These are phyloP conservation scores for Paxillus rubicundulus DNA, from an alignment of 768 basidiomycete genomes.

Conservation along the genomic window DNA sequence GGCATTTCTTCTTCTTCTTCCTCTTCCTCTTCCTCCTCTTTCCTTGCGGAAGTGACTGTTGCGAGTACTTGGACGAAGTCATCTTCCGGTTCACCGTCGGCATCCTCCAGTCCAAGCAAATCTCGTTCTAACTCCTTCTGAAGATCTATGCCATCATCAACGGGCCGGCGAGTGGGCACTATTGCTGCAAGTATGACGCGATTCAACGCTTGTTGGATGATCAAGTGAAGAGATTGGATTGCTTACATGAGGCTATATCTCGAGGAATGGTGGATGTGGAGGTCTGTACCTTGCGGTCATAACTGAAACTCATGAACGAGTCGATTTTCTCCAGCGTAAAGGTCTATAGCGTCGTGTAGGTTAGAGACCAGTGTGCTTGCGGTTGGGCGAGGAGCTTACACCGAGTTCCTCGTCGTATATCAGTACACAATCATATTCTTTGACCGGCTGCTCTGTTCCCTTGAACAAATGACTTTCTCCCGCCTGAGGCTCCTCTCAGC, in stretches of 20 bases:
- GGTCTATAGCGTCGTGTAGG: constrained; percentile 40
- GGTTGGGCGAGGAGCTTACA: constrained; percentile 39
- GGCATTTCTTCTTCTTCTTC: constrained; percentile 35
- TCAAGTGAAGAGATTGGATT: background rate
- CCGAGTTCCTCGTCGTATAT: constrained; percentile 76
- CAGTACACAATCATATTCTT: constrained; percentile 73
- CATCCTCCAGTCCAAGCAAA: constrained; percentile 32
- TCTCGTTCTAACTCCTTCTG: constrained; percentile 29
- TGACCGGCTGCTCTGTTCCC: constrained; percentile 57
- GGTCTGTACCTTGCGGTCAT: constrained; percentile 44
- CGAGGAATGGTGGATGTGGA: constrained; percentile 16
- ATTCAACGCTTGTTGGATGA: background rate
- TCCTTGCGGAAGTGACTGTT: constrained; percentile 20
- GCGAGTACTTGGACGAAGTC: constrained; percentile 44
- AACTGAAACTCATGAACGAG: constrained; percentile 53
- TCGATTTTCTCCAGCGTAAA: constrained; percentile 78
- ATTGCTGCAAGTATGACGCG: constrained; percentile 14
- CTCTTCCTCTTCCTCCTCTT: constrained; percentile 30
- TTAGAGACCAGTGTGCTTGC: constrained; percentile 3
- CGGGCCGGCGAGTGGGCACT: constrained; percentile 19
- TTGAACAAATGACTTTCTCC: constrained; percentile 55
- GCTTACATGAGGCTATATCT: constrained; percentile 25
- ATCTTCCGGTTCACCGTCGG: constrained; percentile 42
- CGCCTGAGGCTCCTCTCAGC: constrained; percentile 32
- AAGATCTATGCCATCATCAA: constrained; percentile 28